phyloP scores from a whole-genome alignment of 2,329 filamentous ascomycete species.

The Pseudogymnoascus sp. region DNA sequence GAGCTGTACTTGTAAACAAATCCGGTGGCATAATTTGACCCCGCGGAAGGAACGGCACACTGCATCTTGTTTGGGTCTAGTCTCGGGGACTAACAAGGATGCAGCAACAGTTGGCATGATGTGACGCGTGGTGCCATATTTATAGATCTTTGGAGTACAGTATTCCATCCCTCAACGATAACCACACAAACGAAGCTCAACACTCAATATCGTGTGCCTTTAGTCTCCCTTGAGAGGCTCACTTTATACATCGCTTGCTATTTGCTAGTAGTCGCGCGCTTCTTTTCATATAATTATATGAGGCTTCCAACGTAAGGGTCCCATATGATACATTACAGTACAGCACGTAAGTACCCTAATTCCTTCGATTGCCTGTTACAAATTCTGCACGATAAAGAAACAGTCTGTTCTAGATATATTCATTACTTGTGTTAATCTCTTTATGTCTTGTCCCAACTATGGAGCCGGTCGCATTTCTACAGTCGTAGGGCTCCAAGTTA shows the following conservation, averaged over 20 bases:
- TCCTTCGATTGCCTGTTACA: neutral
- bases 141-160: too few species aligned
- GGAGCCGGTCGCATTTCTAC: neutral
- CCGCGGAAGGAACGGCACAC: neutral
- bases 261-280: slow-evolving; percentile 1
- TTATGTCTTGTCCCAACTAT: neutral
- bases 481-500: neutral
- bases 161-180: neutral
- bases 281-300: neutral
- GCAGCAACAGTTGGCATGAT: neutral
- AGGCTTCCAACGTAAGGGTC: neutral
- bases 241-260: neutral
- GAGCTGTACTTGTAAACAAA: neutral
- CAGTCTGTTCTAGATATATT: neutral
- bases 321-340: neutral
- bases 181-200: neutral
- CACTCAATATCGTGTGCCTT: neutral
- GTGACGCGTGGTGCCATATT: neutral
- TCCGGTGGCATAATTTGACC: neutral
- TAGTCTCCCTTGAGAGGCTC: neutral
- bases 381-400: neutral
- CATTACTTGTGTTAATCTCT: neutral
- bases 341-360: neutral
- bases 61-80: neutral
- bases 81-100: neutral